Evolutionary conservation across 1,284 basidiomycete genomes (phyloP), one percentile per base, ranked within the genome.

Genomic region (Trametes polyzona): DNA sequence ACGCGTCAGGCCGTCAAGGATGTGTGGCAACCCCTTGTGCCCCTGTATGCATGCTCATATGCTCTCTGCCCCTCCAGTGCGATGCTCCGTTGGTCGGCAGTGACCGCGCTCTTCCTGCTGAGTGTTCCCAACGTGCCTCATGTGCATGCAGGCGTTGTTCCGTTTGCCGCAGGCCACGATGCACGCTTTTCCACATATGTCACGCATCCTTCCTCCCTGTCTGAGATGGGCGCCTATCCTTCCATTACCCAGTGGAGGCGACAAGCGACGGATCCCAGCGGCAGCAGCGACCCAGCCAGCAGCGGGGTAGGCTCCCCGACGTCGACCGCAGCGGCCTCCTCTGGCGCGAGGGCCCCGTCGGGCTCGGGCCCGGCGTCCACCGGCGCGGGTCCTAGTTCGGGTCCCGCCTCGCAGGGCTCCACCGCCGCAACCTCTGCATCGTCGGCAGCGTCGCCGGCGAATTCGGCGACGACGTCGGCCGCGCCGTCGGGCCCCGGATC

Each of bases 201-300:
- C 51, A 55, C 35, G 17, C 17, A 43, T n/a, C 37, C 61, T 41
- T 27, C 52, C 11, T 27, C 47, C n/a, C 33, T 23, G 17, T 16
- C 36, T 24, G 39, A 40, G 2, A 16, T 32, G 24, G 48, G 57
- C 57, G 61, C 40, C 36, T 26, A 48, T 21, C 7, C 53, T n/a
- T 36, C 17, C 53, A 41, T 48, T 42, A 39, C 53, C 14, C 23
- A 41, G 47, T 58, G 59, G 59, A 55, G 42, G 33, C 57, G 61
- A 23, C 57, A 59, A 50, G 52, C 33, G 6, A 26, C 43, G n/a
- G 51, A 46, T 14, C 16, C 30, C 17, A 12, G 9, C 19, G 44
- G 21, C 6, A 10, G 42, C n/a, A 53, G 46, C 32, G n/a, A n/a
- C n/a, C n/a, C n/a, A n/a, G n/a, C n/a, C n/a, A 49, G 32, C 21